Conservation (phyloP, 1,284 basidiomycete genomes). For the Boletus smithii region DNA sequence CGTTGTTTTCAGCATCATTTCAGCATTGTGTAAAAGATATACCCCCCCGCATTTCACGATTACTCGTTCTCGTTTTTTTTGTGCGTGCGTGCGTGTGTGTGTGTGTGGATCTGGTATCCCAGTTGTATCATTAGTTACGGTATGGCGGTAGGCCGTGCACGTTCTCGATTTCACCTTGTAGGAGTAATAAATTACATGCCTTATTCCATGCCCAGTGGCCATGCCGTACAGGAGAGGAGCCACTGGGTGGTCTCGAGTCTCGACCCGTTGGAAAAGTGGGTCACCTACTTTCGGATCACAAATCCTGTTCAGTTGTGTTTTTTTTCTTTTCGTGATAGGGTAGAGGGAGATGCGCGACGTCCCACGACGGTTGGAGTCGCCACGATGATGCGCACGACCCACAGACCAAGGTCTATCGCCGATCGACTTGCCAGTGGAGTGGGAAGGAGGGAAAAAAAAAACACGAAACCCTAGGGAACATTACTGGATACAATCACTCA, state of each 20-base stretch:
- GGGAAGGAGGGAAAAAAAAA: too few species aligned
- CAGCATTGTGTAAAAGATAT: constrained; percentile 16
- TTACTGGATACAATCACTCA: too few species aligned
- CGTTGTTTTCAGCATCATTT: constrained; percentile 17
- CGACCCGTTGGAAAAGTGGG: constrained; percentile 13
- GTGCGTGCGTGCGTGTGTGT: neutral
- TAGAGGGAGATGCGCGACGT: too few species aligned
- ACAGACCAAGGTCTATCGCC: too few species aligned
- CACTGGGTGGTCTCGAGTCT: too few species aligned
- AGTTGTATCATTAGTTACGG: constrained; percentile 24
- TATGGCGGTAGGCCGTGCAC: constrained; percentile 17
- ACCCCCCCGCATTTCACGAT: constrained; percentile 19
- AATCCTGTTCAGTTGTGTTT: too few species aligned
- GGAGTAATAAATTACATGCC: constrained; percentile 14
- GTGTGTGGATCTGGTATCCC: constrained; percentile 30
- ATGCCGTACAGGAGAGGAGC: too few species aligned
- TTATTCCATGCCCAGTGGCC: constrained; percentile 6
- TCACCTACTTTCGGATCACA: neutral
- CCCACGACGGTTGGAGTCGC: too few species aligned
- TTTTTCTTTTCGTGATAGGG: too few species aligned
- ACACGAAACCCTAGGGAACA: too few species aligned
- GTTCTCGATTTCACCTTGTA: constrained; percentile 8
- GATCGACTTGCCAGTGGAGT: too few species aligned
- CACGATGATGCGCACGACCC: too few species aligned
- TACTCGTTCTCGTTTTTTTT: neutral